phyloP scores from a whole-genome alignment of 768 basidiomycete genomes.

The Lactarius evosmus region DNA sequence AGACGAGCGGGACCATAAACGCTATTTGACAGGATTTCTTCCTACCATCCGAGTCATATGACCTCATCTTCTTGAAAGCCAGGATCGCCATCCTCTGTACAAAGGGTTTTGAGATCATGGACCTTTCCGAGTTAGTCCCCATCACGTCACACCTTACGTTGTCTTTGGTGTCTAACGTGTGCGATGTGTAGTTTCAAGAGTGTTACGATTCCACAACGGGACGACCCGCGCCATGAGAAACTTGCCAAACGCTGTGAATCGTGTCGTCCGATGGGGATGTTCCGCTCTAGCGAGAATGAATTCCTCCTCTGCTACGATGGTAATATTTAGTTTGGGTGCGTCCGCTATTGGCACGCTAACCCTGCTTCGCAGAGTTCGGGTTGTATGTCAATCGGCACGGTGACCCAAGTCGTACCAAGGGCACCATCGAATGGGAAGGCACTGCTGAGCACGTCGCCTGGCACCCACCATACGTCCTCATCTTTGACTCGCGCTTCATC shows the following conservation, averaged over 20 bases:
- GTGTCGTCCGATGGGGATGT: conserved; percentile 85
- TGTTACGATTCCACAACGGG: conserved; percentile 83
- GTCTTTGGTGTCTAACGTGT: conserved; percentile 5
- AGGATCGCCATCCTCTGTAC: conserved; percentile 91
- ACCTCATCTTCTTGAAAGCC: conserved; percentile 89
- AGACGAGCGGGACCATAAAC: background rate
- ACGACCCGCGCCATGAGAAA: conserved; percentile 60
- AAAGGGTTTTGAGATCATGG: conserved; percentile 97
- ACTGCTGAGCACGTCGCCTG: conserved; percentile 84
- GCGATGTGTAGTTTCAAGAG: conserved; percentile 64
- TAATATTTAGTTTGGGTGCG: conserved; percentile 35
- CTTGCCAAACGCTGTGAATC: conserved; percentile 79
- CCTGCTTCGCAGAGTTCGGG: conserved; percentile 65
- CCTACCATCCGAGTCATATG: conserved; percentile 86
- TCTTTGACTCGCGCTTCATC: conserved; percentile 87
- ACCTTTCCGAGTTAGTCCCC: conserved; percentile 74
- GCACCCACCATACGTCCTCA: conserved; percentile 83
- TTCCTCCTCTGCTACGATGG: conserved; percentile 90
- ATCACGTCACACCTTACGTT: background rate
- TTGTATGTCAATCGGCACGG: conserved; percentile 91
- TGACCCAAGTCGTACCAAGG: conserved; percentile 66
- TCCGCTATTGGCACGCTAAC: background rate
- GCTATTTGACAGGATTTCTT: conserved; percentile 65
- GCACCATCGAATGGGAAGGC: conserved; percentile 93
- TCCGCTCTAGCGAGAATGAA: conserved; percentile 81